Base-by-base conservation (phyloP, 176 grass and related monocot genomes). In the Lolium perenne region DNA sequence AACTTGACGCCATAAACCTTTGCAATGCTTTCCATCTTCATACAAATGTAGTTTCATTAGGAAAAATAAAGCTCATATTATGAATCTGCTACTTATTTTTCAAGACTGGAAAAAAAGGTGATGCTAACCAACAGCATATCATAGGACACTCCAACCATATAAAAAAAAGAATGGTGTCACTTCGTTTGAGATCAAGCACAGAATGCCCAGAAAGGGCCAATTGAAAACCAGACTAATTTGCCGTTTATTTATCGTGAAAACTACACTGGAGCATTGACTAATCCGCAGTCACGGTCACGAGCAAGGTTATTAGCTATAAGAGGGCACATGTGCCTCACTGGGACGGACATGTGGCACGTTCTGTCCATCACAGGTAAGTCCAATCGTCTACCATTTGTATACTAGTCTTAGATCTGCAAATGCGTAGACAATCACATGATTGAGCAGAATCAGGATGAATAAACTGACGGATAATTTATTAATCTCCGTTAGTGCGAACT, bases 11-110 rank as follows among this genome's bases (percentile, higher is more conserved):
- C 75, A 85, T 95, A 89, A 66, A 75, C 40, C 49, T 89, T 91
- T 67, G 96, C 63, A 73, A 78, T 58, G 78, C 46, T 84, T 41
- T 75, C 83, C 93, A 98, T 98, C 93, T 98, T 95, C 86, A 90
- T 45, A 67, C n/a, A 89, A 35, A 66, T 32, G 41, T 0, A 84
- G 62, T 43, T 80, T 50, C 17, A 10, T 78, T 9, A 74, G 7
- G n/a, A 61, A 61, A 53, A 9, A 8, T 20, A 32, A 70, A 75
- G 3, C 13, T 6, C 13, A 53, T 29, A 38, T 32, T 66, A 80
- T 20, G 22, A 47, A 55, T 70, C 11, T 48, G 32, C 12, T 38
- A 41, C 1, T 14, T 12, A 35, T 35, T 83, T 49, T 48, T 23
- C 43, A 58, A 79, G 20, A 5, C 2, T 4, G 35, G 3, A 59